Percentiles rank a stretch among this genome's conserved stretches.
Conservation (phyloP, 2,329 filamentous ascomycete genomes). For the Colletotrichum australisinense region DNA sequence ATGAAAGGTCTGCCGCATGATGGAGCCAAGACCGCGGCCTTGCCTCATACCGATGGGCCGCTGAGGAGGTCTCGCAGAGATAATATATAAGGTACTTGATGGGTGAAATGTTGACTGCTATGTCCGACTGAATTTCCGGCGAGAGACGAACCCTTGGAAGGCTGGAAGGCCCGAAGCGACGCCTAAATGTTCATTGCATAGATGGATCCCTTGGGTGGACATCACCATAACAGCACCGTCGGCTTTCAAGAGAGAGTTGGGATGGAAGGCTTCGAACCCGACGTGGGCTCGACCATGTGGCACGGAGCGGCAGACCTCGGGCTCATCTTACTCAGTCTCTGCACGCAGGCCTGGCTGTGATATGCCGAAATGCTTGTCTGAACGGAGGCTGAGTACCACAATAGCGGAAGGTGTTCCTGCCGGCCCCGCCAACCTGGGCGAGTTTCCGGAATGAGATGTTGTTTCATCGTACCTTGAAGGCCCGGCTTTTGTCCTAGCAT, state of each 20-base stretch:
- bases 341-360: neutral
- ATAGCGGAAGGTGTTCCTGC: neutral
- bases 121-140: slow-evolving; percentile 53
- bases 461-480: neutral
- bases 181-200: slow-evolving; percentile 58
- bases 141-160: slow-evolving; percentile 69
- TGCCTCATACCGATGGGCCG: slow-evolving; percentile 66
- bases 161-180: slow-evolving; percentile 52
- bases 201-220: slow-evolving; percentile 63
- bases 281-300: slow-evolving; percentile 41
- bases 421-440: neutral
- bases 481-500: neutral
- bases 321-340: neutral
- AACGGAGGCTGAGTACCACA: neutral
- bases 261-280: slow-evolving; percentile 40
- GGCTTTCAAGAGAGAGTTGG: slow-evolving; percentile 50
- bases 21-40: slow-evolving; percentile 63
- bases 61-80: slow-evolving; percentile 73
- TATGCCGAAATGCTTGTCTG: neutral
- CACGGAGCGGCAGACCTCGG: slow-evolving; percentile 6
- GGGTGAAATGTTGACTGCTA: slow-evolving; percentile 53
- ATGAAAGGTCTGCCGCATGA: slow-evolving; percentile 58
- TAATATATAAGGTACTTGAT: slow-evolving; percentile 67
- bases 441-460: neutral
- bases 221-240: slow-evolving; percentile 49